Percentiles rank a stretch among this genome's conserved stretches.
These are phyloP conservation scores for Cercospora nicotianae DNA, from an alignment of 2,329 filamentous ascomycete species.

Conservation along the genomic window DNA sequence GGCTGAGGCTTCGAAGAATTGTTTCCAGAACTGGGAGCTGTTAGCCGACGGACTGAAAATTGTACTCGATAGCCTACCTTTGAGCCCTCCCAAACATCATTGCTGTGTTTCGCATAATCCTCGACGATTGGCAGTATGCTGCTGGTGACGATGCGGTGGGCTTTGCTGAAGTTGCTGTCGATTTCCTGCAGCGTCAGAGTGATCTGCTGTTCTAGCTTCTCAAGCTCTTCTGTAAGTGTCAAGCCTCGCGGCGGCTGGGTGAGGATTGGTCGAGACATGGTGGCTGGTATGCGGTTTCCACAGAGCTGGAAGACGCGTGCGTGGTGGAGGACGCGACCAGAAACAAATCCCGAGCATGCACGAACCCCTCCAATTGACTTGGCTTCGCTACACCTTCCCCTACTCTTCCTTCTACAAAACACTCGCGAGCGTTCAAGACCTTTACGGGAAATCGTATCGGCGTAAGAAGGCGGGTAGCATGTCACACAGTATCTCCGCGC, in stretches of 20 bases:
- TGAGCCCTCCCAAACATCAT: constrained; percentile 92
- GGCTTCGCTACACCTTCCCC: too few species aligned
- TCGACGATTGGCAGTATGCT: constrained; percentile 92
- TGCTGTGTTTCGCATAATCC: constrained; percentile 91
- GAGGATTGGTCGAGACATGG: constrained; percentile 30
- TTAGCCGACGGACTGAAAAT: constrained; percentile 10
- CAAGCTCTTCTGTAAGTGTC: constrained; percentile 89
- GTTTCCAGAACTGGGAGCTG: constrained; percentile 84
- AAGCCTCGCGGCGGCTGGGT: constrained; percentile 58
- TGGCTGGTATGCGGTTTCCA: not conserved
- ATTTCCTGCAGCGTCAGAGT: constrained; percentile 97
- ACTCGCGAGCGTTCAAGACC: too few species aligned
- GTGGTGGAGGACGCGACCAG: constrained; percentile 1
- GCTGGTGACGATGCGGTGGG: constrained; percentile 91
- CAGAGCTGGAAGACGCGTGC: not conserved
- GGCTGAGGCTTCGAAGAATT: constrained; percentile 98
- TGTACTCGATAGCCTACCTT: constrained; percentile 60
- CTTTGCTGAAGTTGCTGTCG: constrained; percentile 96
- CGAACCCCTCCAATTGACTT: too few species aligned
- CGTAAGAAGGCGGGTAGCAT: too few species aligned
- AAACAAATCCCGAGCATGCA: not conserved
- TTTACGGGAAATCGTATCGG: too few species aligned
- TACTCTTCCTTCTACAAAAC: too few species aligned
- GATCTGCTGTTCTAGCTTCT: constrained; percentile 94
- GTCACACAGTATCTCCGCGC: too few species aligned